A percentile compares a stretch with the other conserved stretches of the same genome.
These are phyloP conservation scores for Mycena vitilis DNA, from an alignment of 768 basidiomycete species.

Conservation along the genomic window DNA sequence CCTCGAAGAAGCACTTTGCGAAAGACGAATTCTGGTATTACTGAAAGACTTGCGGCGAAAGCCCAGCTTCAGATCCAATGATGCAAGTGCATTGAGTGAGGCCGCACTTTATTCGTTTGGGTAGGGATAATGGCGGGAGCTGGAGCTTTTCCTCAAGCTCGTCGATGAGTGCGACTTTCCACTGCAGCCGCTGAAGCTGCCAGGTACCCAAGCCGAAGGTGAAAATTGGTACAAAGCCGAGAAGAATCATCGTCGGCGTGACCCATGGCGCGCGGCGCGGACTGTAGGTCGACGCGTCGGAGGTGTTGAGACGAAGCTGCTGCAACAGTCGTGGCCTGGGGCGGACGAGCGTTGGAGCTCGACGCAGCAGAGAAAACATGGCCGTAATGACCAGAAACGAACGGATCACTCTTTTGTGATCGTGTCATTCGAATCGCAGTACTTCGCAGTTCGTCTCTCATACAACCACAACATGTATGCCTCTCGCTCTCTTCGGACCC, in stretches of 20 bases:
- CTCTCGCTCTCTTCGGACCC: neutral
- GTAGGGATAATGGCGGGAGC: slow-evolving; percentile 80
- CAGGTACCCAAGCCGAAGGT: slow-evolving; percentile 92
- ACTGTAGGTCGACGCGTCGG: slow-evolving; percentile 63
- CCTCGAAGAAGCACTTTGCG: slow-evolving; percentile 87
- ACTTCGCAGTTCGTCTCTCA: neutral
- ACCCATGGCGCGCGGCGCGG: slow-evolving; percentile 70
- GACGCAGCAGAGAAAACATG: slow-evolving; percentile 36
- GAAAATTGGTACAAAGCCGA: slow-evolving; percentile 90
- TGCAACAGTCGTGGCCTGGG: slow-evolving; percentile 16
- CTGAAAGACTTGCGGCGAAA: slow-evolving; percentile 61
- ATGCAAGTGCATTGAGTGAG: slow-evolving; percentile 34
- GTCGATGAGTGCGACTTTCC: slow-evolving; percentile 95
- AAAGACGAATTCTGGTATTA: slow-evolving; percentile 89
- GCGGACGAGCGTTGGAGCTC: slow-evolving; percentile 24
- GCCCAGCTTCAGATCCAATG: slow-evolving; percentile 33
- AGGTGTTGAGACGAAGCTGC: slow-evolving; percentile 24
- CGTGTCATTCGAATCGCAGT: neutral
- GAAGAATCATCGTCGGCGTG: slow-evolving; percentile 76
- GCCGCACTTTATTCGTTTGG: slow-evolving; percentile 87
- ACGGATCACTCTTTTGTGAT: no score
- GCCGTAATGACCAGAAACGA: neutral
- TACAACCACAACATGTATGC: slow-evolving; percentile 22
- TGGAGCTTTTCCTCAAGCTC: slow-evolving; percentile 92
- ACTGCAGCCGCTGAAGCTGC: slow-evolving; percentile 93